A percentile compares a stretch with the other conserved stretches of the same genome.
Evolutionary conservation across 2,329 filamentous ascomycete species (phyloP).

Genomic region (Fusarium sp.): DNA sequence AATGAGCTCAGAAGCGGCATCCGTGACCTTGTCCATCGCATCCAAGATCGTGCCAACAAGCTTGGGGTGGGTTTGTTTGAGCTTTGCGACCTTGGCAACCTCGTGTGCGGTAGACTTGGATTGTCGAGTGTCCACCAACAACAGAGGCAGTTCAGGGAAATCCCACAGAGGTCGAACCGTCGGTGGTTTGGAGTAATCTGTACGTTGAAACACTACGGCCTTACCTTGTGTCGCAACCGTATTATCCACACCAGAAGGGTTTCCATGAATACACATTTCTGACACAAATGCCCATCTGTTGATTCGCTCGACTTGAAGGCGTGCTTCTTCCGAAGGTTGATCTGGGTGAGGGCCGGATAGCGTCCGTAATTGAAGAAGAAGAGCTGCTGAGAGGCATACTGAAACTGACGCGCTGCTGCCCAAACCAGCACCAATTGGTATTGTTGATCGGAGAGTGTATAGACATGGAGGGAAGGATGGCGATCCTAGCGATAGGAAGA

Average conservation of each 20-base stretch:
- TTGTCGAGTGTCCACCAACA: conserved; percentile 90
- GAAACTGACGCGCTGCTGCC: conserved; percentile 95
- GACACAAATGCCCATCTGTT: conserved; percentile 98
- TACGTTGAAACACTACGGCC: conserved; percentile 88
- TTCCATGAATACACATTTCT: conserved; percentile 97
- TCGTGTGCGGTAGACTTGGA: conserved; percentile 86
- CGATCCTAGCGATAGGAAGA: conserved; percentile 88
- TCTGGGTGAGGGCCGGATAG: conserved; percentile 92
- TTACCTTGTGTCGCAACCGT: conserved; percentile 94
- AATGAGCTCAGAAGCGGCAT: conserved; percentile 65
- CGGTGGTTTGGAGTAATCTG: conserved; percentile 81
- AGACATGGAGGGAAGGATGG: conserved; percentile 82
- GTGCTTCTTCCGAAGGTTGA: conserved; percentile 87
- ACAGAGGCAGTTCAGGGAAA: conserved; percentile 90
- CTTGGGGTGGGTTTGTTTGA: conserved; percentile 77
- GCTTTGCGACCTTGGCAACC: conserved; percentile 83
- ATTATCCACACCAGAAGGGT: conserved; percentile 96
- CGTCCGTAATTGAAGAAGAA: conserved; percentile 88
- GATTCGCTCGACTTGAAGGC: conserved; percentile 90
- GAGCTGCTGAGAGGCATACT: conserved; percentile 85
- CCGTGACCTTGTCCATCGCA: conserved; percentile 80
- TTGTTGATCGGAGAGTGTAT: conserved; percentile 92
- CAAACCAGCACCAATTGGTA: conserved; percentile 90
- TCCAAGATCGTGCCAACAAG: conserved; percentile 85
- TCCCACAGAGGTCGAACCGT: conserved; percentile 80